These are phyloP conservation scores for Plasmodium vivax DNA, from an alignment of 169 alveolate genomes.

Conservation along the genomic window DNA sequence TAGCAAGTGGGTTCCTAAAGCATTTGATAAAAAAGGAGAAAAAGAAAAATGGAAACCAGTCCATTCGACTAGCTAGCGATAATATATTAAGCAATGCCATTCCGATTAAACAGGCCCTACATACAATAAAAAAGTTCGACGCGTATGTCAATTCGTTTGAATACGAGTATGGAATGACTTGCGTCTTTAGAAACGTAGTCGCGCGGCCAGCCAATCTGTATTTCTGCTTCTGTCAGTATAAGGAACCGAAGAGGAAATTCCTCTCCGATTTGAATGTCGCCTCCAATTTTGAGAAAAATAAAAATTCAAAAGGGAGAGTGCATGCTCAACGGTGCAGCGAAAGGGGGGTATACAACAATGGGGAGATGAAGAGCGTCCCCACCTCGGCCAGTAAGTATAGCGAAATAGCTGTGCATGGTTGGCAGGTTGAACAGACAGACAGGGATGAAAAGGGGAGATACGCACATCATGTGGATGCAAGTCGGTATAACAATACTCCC, in stretches of 20 bases:
- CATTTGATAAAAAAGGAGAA: neutral
- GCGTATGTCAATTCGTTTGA: constrained; percentile 67
- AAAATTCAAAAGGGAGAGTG: neutral
- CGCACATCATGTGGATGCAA: neutral
- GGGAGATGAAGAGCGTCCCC: neutral
- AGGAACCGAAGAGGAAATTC: constrained; percentile 69
- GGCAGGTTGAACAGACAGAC: neutral
- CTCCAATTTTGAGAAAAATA: neutral
- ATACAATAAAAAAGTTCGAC: constrained; percentile 62
- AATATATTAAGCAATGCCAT: constrained; percentile 29
- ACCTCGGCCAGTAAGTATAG: neutral
- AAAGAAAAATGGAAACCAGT: neutral
- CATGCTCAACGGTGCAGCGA: neutral
- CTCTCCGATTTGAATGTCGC: constrained; percentile 29
- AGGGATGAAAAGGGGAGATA: neutral
- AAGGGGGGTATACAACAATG: neutral
- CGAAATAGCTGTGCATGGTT: neutral
- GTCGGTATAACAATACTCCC: neutral
- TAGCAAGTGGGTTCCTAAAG: neutral
- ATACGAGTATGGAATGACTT: constrained; percentile 76
- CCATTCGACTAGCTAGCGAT: constrained; percentile 21
- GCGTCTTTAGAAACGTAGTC: constrained; percentile 69
- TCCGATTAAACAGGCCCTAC: constrained; percentile 28
- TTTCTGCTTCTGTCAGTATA: constrained; percentile 57
- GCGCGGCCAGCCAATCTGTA: constrained; percentile 50